Base-by-base conservation (phyloP, 1,284 basidiomycete species). In the Schizopora paradoxa region DNA sequence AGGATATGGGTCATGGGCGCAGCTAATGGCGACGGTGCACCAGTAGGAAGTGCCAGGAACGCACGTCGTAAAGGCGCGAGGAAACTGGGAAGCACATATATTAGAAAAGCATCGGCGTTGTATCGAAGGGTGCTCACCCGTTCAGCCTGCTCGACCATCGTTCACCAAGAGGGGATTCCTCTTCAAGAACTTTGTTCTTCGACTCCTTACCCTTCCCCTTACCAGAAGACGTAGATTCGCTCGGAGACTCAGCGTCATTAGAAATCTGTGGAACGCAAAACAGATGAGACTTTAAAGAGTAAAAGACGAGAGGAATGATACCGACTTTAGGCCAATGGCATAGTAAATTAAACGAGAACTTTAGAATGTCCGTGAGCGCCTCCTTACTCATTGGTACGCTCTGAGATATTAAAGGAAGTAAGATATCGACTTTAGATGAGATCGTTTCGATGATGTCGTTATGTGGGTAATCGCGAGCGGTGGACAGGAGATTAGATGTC, bases 341-440 rank as follows among this genome's bases (percentile, higher is more conserved):
- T 43, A 86, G 70, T 28, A 90, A 58, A 57, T 91, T 90, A 63
- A 88, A 91, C 5, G 74, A 68, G 42, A 89, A 71, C 57, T 91
- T 91, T 47, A 91, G 72, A 31, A 87, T 59, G 61, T 91, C 87
- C 2, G 75, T 74, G 72, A 82, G 75, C 3, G 86, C 85, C 49
- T 90, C 86, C 48, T 72, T 72, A 7, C 76, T 70, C 65, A 79
- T 76, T 49, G 72, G 73, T 8, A 70, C 61, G 35, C 74, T 73
- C 16, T 65, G 60, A 22, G 76, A 65, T 42, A 84, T 67, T 35
- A 63, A 65, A 28, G 58, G 63, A 6, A 66, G 64, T 31, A 76
- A 62, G n/a, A 66, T 57, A 54, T 80, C 84, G 35, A 78, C 69
- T 56, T 84, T 83, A 11, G 62, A 48, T 10, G 62, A 67, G 19